Base-by-base conservation (phyloP, 1,284 basidiomycete genomes). In the Termitomyces sp. region DNA sequence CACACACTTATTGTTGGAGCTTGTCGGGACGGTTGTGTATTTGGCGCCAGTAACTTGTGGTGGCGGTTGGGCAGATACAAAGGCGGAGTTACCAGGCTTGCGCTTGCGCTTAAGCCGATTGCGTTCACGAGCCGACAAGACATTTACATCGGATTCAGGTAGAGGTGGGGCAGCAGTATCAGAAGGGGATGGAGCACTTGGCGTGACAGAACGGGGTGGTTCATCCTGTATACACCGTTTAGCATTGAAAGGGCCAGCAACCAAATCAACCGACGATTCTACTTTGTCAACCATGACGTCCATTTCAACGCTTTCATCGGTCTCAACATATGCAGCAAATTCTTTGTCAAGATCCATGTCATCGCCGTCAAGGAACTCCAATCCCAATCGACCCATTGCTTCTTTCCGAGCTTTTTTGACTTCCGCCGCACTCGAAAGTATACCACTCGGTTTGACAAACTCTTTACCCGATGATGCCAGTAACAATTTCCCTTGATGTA, bases 71-170 rank as follows among this genome's bases (percentile, higher is more conserved):
- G 87, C 81, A 15, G 81, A 73, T 19, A 92, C 90, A 63, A 90
- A 86, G 1, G 85, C 88, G 38, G 79, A 74, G 62, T 87, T 92
- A n/a, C 92, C 92, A 13, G 83, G 77, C 66, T 96, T 97, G 49
- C 93, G 84, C 65, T 96, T 96, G 17, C 94, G 82, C 67, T 97
- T 97, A 34, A 96, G 76, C 45, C 92, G 81, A 68, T 96, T 97
- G 34, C 89, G 84, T 68, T 97, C 94, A 47, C 94, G 81, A 15
- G 92, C 92, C 13, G 91, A 92, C 41, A 93, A 72, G 4, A 75
- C 74, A 34, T 66, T 72, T 2, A 76, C 60, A 58, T 86, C 84
- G 10, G 75, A 65, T 26, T 74, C 69, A 24, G 76, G 70, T 36
- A 69, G 67, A 7, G 72, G 68, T 3, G 74, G 68, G 0, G 68